Conservation (phyloP, 148 eudicot species). For the Chenopodium berlandieri region DNA sequence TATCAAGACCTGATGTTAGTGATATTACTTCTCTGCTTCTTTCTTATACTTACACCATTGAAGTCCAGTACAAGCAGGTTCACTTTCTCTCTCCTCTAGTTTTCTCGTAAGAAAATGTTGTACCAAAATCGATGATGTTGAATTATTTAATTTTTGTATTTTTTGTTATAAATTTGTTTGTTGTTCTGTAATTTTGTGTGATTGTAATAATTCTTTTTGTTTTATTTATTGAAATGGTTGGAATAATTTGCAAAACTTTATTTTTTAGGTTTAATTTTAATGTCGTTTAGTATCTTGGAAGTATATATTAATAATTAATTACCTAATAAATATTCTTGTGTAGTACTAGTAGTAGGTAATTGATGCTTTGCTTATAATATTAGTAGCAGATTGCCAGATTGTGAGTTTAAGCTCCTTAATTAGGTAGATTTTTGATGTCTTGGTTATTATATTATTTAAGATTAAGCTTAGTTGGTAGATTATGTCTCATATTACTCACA, state of each 20-base stretch:
- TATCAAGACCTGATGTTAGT: constrained; percentile 70
- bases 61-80: constrained; percentile 88
- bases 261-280: background rate
- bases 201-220: background rate
- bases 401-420: background rate
- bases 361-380: background rate
- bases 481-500: too few species aligned
- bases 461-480: too few species aligned
- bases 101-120: too few species aligned
- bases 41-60: constrained; percentile 83
- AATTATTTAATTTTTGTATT: background rate
- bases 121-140: background rate
- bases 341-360: background rate
- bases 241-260: too few species aligned
- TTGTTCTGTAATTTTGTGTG: background rate
- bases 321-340: background rate
- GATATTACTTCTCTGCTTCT: constrained; percentile 80
- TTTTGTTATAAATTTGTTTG: too few species aligned
- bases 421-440: background rate
- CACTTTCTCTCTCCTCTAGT: background rate
- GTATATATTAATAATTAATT: background rate
- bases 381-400: background rate
- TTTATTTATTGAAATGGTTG: too few species aligned
- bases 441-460: too few species aligned
- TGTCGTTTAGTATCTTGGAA: background rate